phyloP scores from a whole-genome alignment of 345 rosid genomes.

The Excoecaria cochinchinensis region DNA sequence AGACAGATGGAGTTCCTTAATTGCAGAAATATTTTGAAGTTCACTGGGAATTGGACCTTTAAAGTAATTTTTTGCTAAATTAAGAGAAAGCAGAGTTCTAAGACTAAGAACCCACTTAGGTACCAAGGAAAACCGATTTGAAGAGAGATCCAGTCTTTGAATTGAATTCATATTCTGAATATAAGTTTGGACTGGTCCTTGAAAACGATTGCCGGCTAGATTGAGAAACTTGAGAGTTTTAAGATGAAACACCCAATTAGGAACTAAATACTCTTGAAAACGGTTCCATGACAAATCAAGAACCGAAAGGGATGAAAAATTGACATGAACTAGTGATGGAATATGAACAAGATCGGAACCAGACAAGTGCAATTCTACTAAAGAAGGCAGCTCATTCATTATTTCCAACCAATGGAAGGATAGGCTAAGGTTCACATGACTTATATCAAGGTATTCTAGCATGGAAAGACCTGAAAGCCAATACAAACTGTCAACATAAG shows the following conservation, averaged over 20 bases:
- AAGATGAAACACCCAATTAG: constrained; percentile 23
- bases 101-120: constrained; percentile 1
- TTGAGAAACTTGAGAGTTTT: constrained; percentile 9
- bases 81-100: neutral
- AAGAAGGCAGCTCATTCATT: constrained; percentile 20
- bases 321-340: neutral
- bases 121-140: neutral
- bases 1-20: neutral
- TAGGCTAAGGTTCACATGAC: neutral
- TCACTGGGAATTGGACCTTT: neutral
- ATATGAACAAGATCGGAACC: neutral
- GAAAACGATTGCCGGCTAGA: neutral
- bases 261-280: neutral
- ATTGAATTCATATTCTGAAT: constrained; percentile 1
- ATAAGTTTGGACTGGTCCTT: neutral
- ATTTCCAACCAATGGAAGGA: constrained; percentile 6
- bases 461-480: neutral
- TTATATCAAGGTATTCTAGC: constrained; percentile 24
- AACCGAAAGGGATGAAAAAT: constrained; percentile 19
- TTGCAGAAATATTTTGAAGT: neutral
- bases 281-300: neutral
- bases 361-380: constrained; percentile 16
- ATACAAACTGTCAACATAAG: neutral
- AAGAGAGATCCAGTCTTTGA: neutral
- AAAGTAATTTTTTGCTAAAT: neutral